Percentiles rank a stretch among this genome's conserved stretches.
Evolutionary conservation across 345 rosid genomes (phyloP).

Genomic region (Isatis tinctoria): DNA sequence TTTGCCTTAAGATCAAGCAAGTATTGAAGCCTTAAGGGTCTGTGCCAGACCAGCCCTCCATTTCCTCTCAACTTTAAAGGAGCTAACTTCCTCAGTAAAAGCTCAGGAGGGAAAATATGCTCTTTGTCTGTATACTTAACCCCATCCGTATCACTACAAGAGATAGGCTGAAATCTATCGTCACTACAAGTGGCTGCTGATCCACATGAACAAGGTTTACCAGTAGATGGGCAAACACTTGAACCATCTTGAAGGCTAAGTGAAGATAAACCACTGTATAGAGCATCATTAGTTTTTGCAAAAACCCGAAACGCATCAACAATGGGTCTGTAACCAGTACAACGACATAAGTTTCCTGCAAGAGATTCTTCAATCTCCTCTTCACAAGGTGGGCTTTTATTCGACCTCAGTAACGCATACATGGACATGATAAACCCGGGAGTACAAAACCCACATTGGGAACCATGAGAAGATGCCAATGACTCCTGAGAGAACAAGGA

Average conservation of each 20-base stretch:
- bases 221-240: slow-evolving; percentile 81
- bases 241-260: slow-evolving; percentile 40
- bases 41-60: slow-evolving; percentile 75
- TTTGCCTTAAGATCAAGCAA: slow-evolving; percentile 61
- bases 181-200: slow-evolving; percentile 34
- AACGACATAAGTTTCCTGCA: slow-evolving; percentile 70
- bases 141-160: slow-evolving; percentile 77
- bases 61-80: slow-evolving; percentile 62
- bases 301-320: slow-evolving; percentile 92
- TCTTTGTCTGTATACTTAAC: slow-evolving; percentile 66
- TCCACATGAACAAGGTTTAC: slow-evolving; percentile 82
- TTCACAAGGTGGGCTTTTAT: slow-evolving; percentile 57
- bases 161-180: slow-evolving; percentile 38
- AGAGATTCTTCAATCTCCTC: slow-evolving; percentile 93
- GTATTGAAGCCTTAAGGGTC: slow-evolving; percentile 59
- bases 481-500: slow-evolving; percentile 52
- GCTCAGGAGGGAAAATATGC: slow-evolving; percentile 87
- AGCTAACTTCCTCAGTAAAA: slow-evolving; percentile 54
- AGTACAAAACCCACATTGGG: slow-evolving; percentile 98
- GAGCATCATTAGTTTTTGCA: slow-evolving; percentile 67
- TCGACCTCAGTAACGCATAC: slow-evolving; percentile 80
- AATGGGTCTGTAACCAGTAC: slow-evolving; percentile 90
- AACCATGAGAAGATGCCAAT: slow-evolving; percentile 74
- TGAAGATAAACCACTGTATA: slow-evolving; percentile 49
- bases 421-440: slow-evolving; percentile 98